Base-by-base conservation (phyloP, 176 grass and related monocot genomes). In the Lolium rigidum region DNA sequence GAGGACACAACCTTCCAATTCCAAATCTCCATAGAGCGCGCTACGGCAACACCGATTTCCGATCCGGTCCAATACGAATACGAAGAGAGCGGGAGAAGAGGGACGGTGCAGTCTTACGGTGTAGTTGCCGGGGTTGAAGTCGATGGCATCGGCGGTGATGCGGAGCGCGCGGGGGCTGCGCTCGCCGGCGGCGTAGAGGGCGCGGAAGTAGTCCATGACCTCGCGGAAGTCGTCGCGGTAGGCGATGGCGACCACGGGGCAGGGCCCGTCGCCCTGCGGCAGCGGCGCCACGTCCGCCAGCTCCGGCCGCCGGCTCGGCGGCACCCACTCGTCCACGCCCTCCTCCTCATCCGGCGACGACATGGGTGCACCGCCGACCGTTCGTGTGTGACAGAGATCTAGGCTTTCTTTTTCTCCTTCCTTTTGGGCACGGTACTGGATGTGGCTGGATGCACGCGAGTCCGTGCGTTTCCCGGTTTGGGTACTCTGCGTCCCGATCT, bases 141-240 rank as follows among this genome's bases (percentile, higher is more conserved):
- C 38, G 75, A 98, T 90, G 87, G 86, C 94, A 44, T 94, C 97
- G 1, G 88, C 54, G 37, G 94, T 95, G 80, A 98, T 82, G 55
- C 85, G 51, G 25, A 98, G 88, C 9, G 97, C 90, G 48, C 97
- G 94, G 63, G 54, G 43, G 76, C 93, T 98, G 66, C 84, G 79
- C 89, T 98, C 95, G 47, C 70, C 39, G 13, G 91, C 74, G 66
- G 77, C 56, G 86, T 98, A 98, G 80, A 98, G 77, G 31, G 95
- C 95, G 14, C 95, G 91, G 89, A 98, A 98, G 87, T 98, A 98
- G 84, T 92, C 93, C 95, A 98, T 98, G 76, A 89, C 90, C 82
- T 98, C 95, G 50, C 89, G 81, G 85, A 98, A 95, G 22, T 92
- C 87, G 51, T 87, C 87, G 67, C 73, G 78, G 83, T 98, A 98